These are phyloP conservation scores for Populus tremula DNA, from an alignment of 345 rosid species.

Conservation along the genomic window DNA sequence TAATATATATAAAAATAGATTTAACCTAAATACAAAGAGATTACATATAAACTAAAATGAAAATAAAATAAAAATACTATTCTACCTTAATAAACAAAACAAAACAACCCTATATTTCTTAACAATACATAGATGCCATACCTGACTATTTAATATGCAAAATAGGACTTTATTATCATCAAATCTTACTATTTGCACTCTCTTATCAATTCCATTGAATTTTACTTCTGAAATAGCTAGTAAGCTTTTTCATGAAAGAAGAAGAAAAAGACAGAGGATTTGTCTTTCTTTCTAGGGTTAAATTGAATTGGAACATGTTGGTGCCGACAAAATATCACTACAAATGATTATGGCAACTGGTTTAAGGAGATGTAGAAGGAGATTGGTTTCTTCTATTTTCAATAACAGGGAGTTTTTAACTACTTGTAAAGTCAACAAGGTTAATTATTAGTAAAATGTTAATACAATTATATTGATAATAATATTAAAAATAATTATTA, in stretches of 20 bases:
- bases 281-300: background rate
- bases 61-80: too few species aligned
- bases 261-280: background rate
- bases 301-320: background rate
- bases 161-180: too few species aligned
- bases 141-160: too few species aligned
- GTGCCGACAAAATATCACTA: background rate
- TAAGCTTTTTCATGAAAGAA: background rate
- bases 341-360: background rate
- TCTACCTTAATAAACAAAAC: too few species aligned
- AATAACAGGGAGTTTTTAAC: conserved; percentile 1
- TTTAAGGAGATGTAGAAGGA: conserved; percentile 10
- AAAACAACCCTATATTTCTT: too few species aligned
- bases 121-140: too few species aligned
- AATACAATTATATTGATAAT: too few species aligned
- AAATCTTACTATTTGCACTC: too few species aligned
- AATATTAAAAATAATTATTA: too few species aligned
- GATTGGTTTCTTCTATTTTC: background rate
- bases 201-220: background rate
- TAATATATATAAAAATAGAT: too few species aligned
- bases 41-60: too few species aligned
- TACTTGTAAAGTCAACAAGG: background rate
- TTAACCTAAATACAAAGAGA: too few species aligned
- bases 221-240: background rate
- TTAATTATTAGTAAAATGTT: background rate